phyloP scores from a whole-genome alignment of 2,329 filamentous ascomycete genomes.

The Clonostachys solani region DNA sequence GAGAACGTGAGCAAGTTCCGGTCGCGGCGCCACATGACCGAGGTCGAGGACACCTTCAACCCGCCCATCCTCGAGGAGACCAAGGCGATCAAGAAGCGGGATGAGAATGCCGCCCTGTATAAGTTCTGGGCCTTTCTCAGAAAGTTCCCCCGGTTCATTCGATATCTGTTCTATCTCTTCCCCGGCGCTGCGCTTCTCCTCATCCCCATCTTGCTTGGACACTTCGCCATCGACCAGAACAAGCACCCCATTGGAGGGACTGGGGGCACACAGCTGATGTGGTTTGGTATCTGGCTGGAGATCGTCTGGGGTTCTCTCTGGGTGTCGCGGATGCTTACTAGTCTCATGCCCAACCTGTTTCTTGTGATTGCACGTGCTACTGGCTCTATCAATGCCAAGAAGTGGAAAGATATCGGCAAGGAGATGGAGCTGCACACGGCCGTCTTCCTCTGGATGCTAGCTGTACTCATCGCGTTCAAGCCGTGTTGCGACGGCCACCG shows the following conservation, averaged over 20 bases:
- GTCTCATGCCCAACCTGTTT: slow-evolving; percentile 42
- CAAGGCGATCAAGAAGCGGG: slow-evolving; percentile 17
- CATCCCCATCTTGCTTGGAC: slow-evolving; percentile 39
- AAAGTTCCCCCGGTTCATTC: slow-evolving; percentile 44
- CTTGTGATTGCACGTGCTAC: slow-evolving; percentile 62
- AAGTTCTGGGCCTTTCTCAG: slow-evolving; percentile 38
- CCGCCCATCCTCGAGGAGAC: slow-evolving; percentile 17
- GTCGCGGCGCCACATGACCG: slow-evolving; percentile 16
- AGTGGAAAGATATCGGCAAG: slow-evolving; percentile 86
- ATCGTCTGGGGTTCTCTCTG: slow-evolving; percentile 90
- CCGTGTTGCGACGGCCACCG: slow-evolving; percentile 69
- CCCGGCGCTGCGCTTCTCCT: slow-evolving; percentile 39
- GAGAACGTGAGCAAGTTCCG: slow-evolving; percentile 11
- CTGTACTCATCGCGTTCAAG: slow-evolving; percentile 79
- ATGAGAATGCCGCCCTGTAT: slow-evolving; percentile 25
- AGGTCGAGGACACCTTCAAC: slow-evolving; percentile 43
- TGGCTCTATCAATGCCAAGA: slow-evolving; percentile 80
- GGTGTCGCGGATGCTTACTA: slow-evolving; percentile 59
- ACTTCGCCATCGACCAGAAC: slow-evolving; percentile 27
- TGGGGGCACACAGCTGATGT: slow-evolving; percentile 74
- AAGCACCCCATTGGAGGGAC: slow-evolving; percentile 52
- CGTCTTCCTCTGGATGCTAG: slow-evolving; percentile 88
- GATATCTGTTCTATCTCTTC: slow-evolving; percentile 43
- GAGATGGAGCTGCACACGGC: slow-evolving; percentile 82
- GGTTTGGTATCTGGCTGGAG: slow-evolving; percentile 95